Conservation (phyloP, 2,329 filamentous ascomycete genomes). For the Colletotrichum costaricense region DNA sequence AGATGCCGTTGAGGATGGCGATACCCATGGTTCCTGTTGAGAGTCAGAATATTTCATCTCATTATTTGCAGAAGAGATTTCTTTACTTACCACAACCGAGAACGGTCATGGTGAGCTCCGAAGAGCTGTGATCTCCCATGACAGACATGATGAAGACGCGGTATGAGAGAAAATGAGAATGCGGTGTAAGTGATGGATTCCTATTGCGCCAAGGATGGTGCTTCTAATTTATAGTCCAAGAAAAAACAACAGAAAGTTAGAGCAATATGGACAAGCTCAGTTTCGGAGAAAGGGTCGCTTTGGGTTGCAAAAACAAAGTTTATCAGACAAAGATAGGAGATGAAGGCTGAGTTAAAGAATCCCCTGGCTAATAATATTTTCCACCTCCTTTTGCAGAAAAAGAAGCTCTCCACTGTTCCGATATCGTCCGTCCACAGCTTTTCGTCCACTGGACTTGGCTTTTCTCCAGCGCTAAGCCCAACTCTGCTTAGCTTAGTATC, state of each 20-base stretch:
- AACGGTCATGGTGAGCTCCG: slow-evolving; percentile 78
- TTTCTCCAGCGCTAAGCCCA: slow-evolving; percentile 1
- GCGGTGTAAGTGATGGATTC: slow-evolving; percentile 27
- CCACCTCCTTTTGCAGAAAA: slow-evolving; percentile 26
- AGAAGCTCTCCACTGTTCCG: slow-evolving; percentile 30
- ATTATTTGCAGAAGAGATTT: background rate
- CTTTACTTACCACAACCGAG: slow-evolving; percentile 78
- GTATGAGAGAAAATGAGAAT: background rate
- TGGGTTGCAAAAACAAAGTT: background rate
- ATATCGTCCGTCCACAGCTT: slow-evolving; percentile 20
- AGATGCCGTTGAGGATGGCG: slow-evolving; percentile 84
- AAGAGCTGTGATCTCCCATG: slow-evolving; percentile 49
- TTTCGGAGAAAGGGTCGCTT: background rate
- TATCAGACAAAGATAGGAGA: background rate
- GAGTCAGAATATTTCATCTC: slow-evolving; percentile 20
- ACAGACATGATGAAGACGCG: slow-evolving; percentile 42
- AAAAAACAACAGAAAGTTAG: background rate
- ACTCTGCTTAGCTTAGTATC: background rate
- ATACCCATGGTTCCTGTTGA: slow-evolving; percentile 82
- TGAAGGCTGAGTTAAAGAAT: slow-evolving; percentile 5
- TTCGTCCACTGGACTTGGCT: slow-evolving; percentile 20
- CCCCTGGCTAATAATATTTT: slow-evolving; percentile 18
- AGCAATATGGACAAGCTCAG: background rate
- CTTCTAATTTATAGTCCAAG: background rate
- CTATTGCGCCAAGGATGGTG: background rate